Base-by-base conservation (phyloP, 371 early-diverging fungal species). In the Mucor lusitanicus region DNA sequence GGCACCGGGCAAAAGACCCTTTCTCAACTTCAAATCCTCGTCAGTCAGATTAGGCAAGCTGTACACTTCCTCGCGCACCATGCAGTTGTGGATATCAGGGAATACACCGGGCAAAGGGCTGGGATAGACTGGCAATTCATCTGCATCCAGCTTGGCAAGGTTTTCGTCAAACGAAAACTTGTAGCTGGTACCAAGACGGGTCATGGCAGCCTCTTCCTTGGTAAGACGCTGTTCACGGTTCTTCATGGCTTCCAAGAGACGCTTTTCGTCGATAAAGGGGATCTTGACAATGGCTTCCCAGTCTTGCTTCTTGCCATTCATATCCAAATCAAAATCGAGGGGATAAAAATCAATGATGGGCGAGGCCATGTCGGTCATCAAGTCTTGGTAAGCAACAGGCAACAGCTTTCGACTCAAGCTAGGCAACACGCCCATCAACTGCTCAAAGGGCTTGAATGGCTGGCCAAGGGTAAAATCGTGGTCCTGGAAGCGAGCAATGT, bases 381-480 rank as follows among this genome's bases (percentile, higher is more conserved):
- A 81, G 46, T 86, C 80, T 74, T 90, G 92, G 69, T 95, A 92
- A 1, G 88, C 88, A 17, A 69, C 50, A 3, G 98, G 98, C 32
- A 98, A 87, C 54, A 94, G 88, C 65, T 86, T 82, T 72, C 87
- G 85, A 80, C 91, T 91, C 39, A 87, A 85, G 9, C 93, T 92
- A 3, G 99, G 99, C 59, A 99, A 83, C 11, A 99, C 99, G 57
- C 95, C 95, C 97, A 99, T 95, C 27, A 99, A 87, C 81, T 99
- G 99, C 75, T 99, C 99, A 72, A 95, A 93, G 3, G 99, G 99
- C 55, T 82, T 88, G 79, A 99, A 96, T 1, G 99, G 99, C 37
- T 75, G 71, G n/a, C 96, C 95, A 12, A 88, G 78, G 25, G 90
- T 88, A 70, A 98, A 97, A n/a, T 76, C 72, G 30, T 72, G 57